Base-by-base conservation (phyloP, 2,329 filamentous ascomycete genomes). In the Ophiostoma pallidulum region DNA sequence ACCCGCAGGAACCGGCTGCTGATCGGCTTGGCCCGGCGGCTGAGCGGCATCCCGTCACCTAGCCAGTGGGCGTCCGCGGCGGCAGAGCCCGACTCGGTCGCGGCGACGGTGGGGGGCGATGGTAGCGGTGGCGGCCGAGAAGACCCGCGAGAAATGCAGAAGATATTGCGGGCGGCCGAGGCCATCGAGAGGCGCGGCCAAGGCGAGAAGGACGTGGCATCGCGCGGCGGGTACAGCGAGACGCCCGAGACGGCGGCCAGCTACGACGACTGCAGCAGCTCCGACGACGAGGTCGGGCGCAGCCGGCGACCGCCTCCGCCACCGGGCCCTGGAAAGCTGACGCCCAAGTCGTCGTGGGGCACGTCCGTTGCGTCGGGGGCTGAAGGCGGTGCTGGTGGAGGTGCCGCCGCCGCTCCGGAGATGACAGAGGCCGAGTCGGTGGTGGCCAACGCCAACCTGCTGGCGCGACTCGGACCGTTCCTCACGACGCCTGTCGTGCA, bases 391-490 rank as follows among this genome's bases (percentile, higher is more conserved):
- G 9, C 10, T 13, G 12, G 20, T 18, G 28, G 22, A 24, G 13
- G 20, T n/a, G 26, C 36, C 22, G 16, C 8, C 2, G 39, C 48
- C 49, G 33, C 24, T 7, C 28, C 31, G 4, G 79, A 86, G 48
- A 80, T 96, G 70, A 85, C 70, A 39, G 77, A 86, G 19, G 78
- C 82, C 9, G 88, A 98, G 61, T 68, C 96, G 10, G 71, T 78
- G 0, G 70, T 82, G 19, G 90, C 91, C 1, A 96, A 98, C 62
- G 76, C 81, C 9, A 87, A 94, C 59, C 72, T 98, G 38, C 88
- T 96, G 81, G 82, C 86, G 45, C 77, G 92, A 45, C 73, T 98
- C 37, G 82, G 81, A 13, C 92, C 92, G 0, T 98, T 98, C 62
- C 77, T 98, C 67, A 88, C 88, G 1, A 90, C 82, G 35, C 88